Percentiles rank a stretch among this genome's conserved stretches.
These are phyloP conservation scores for Fusarium pininemorale DNA, from an alignment of 2,329 filamentous ascomycete species.

Conservation along the genomic window DNA sequence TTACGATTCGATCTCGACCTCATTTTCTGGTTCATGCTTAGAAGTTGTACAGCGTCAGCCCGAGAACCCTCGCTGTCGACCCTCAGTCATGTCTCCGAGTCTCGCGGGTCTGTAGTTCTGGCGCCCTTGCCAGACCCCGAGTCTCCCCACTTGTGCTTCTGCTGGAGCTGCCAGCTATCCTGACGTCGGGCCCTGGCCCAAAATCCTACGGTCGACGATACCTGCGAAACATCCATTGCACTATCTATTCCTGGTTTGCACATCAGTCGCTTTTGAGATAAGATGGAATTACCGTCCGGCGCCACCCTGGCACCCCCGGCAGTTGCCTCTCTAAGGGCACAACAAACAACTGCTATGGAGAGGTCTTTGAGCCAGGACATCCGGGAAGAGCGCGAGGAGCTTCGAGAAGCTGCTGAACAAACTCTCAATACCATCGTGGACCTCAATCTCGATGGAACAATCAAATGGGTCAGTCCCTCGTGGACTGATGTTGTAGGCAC, in stretches of 20 bases:
- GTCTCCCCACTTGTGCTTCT: constrained; percentile 42
- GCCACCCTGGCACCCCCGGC: constrained; percentile 61
- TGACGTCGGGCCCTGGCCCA: constrained; percentile 23
- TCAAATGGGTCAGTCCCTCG: constrained; percentile 96
- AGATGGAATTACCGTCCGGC: constrained; percentile 52
- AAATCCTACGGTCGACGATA: constrained; percentile 24
- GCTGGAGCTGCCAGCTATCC: constrained; percentile 26
- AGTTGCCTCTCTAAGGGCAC: constrained; percentile 61
- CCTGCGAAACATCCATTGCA: constrained; percentile 28
- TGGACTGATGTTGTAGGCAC: constrained; percentile 95
- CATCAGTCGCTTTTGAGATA: constrained; percentile 12
- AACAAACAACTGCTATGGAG: constrained; percentile 64
- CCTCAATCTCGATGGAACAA: constrained; percentile 85
- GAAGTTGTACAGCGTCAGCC: constrained; percentile 36
- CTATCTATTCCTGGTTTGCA: constrained; percentile 2
- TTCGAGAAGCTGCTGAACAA: constrained; percentile 95
- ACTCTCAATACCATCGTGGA: constrained; percentile 97
- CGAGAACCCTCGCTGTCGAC: constrained; percentile 43
- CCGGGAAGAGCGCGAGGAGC: constrained; percentile 89
- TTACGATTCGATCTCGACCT: not conserved
- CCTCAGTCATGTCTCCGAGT: constrained; percentile 58
- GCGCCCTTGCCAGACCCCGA: constrained; percentile 56
- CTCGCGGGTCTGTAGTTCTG: constrained; percentile 58
- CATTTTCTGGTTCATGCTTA: constrained; percentile 6
- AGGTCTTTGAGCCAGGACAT: constrained; percentile 86